These are phyloP conservation scores for Dactylella cylindrospora DNA, from an alignment of 2,329 filamentous ascomycete genomes.

Conservation along the genomic window DNA sequence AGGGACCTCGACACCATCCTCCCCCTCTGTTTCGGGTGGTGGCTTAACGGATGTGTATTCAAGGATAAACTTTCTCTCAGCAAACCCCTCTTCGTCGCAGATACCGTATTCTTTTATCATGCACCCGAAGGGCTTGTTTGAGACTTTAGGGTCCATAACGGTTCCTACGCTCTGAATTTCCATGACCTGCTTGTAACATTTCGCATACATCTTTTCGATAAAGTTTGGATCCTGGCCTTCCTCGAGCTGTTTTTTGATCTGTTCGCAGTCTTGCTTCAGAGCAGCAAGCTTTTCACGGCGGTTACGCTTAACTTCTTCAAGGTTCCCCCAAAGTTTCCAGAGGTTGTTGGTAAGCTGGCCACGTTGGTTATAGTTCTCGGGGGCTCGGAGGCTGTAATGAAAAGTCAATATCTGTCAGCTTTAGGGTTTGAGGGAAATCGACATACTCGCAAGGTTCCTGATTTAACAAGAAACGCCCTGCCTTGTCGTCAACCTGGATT, in stretches of 20 bases:
- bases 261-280: too few species aligned
- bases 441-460: slow-evolving; percentile 34
- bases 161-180: slow-evolving; percentile 4
- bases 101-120: slow-evolving; percentile 35
- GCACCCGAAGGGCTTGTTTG: slow-evolving; percentile 25
- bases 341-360: slow-evolving; percentile 13
- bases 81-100: not conserved
- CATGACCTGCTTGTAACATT: not conserved
- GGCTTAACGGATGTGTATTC: slow-evolving; percentile 22
- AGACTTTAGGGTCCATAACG: slow-evolving; percentile 14
- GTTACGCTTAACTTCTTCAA: slow-evolving; percentile 21
- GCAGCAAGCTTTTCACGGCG: slow-evolving; percentile 11
- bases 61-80: slow-evolving; percentile 33
- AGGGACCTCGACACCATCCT: not conserved
- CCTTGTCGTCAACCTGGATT: slow-evolving; percentile 30
- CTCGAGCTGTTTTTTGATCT: not conserved
- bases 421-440: too few species aligned
- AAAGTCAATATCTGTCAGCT: not conserved
- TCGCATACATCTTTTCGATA: slow-evolving; percentile 1
- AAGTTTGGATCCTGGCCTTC: slow-evolving; percentile 1
- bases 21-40: not conserved
- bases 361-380: slow-evolving; percentile 3
- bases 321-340: slow-evolving; percentile 38
- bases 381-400: slow-evolving; percentile 6
- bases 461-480: slow-evolving; percentile 19